Base-by-base conservation (phyloP, 371 early-diverging fungal species). In the Actinomortierella wolfii region DNA sequence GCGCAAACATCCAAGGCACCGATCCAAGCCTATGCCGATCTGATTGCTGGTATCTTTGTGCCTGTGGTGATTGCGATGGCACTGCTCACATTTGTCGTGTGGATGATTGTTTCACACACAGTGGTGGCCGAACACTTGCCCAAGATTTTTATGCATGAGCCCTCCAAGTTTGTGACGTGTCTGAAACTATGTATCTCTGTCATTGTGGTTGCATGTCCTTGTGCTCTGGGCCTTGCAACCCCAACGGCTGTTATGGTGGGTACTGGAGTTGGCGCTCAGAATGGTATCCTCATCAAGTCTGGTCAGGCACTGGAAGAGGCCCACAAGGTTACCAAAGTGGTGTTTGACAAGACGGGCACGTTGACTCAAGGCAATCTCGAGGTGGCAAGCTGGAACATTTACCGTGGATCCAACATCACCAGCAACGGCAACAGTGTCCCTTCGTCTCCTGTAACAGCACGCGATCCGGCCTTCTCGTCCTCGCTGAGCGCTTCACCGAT, bases 191-290 rank as follows among this genome's bases (percentile, higher is more conserved):
- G 93, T 25, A 97, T 97, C 44, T 91, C 95, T 11, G 97, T 97
- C 7, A 89, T 97, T 26, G 95, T 97, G 14, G 97, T 98, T 1
- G 96, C 98, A 18, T 98, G 98, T 62, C 98, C 98, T 20, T 98
- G 98, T 78, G 96, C 98, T 1, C 78, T 98, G 15, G 98, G 98
- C 1, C 82, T 98, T 42, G 92, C 96, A 41, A 95, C 95, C 0
- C 98, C 98, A 14, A 98, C 98, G 0, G 98, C 98, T 0, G 94
- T 98, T 39, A 97, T 98, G 98, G 97, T 97, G 3, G 98, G 98
- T 21, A 97, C 97, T 0, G 98, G 98, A 20, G 88, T 97, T 2
- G 96, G 95, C 24, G 98, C 98, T 9, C 86, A 95, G 70, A 77
- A 88, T 29, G 96, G 95, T 23, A 94, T 95, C 20, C 66, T 95